Percentiles rank a stretch among this genome's conserved stretches.
These are phyloP conservation scores for Schizochytrium sp. DNA, from an alignment of 108 stramenopile species.

Conservation along the genomic window DNA sequence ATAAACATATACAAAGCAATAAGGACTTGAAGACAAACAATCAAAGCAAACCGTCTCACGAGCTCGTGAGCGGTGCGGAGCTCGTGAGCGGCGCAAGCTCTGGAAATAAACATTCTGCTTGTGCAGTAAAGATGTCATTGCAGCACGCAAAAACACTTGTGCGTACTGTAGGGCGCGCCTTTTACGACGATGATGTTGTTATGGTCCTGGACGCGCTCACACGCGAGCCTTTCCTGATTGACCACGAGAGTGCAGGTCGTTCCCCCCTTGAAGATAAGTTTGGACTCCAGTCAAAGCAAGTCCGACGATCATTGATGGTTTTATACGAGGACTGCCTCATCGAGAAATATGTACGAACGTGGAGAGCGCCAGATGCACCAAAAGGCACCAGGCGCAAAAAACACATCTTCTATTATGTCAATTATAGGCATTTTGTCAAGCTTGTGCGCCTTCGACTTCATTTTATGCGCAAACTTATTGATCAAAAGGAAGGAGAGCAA, in stretches of 20 bases:
- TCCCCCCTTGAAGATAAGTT: slow-evolving; percentile 32
- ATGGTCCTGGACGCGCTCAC: slow-evolving; percentile 51
- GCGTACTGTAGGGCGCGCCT: slow-evolving; percentile 45
- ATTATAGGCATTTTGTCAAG: slow-evolving; percentile 34
- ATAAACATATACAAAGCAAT: too few species aligned
- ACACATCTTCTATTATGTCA: slow-evolving; percentile 39
- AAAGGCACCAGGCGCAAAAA: slow-evolving; percentile 3
- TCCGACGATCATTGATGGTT: not conserved
- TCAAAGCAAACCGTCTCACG: too few species aligned
- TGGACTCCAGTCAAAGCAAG: slow-evolving; percentile 12
- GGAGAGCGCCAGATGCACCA: slow-evolving; percentile 7
- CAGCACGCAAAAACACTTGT: slow-evolving; percentile 31
- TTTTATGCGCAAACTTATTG: slow-evolving; percentile 16
- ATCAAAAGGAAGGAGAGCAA: slow-evolving; percentile 20
- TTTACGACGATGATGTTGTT: slow-evolving; percentile 44
- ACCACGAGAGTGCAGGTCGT: not conserved
- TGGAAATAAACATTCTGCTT: too few species aligned
- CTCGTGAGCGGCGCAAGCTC: too few species aligned
- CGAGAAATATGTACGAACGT: slow-evolving; percentile 2
- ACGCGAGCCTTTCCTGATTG: not conserved
- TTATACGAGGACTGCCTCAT: slow-evolving; percentile 46
- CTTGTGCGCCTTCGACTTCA: slow-evolving; percentile 40
- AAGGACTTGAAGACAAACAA: too few species aligned
- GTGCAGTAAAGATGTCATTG: not conserved
- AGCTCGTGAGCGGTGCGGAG: too few species aligned